Evolutionary conservation across 2,329 filamentous ascomycete species (phyloP).

Genomic region (Corynespora cassiicola): DNA sequence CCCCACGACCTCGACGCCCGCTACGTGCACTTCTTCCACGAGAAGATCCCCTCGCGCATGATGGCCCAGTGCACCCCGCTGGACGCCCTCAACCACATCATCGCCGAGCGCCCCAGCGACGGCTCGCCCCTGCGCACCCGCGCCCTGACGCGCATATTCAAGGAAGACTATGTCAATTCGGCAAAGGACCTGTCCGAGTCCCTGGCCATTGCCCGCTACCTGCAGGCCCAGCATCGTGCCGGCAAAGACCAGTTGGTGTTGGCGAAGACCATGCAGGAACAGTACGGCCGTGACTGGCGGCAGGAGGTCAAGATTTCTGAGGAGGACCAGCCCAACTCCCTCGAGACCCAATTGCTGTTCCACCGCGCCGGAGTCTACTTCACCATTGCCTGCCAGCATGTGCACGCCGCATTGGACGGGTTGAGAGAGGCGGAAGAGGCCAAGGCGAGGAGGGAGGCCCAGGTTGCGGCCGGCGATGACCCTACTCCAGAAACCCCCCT

Average conservation of each 20-base stretch:
- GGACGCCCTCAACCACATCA: constrained; percentile 70
- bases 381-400: constrained; percentile 71
- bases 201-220: constrained; percentile 61
- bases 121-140: constrained; percentile 74
- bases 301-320: constrained; percentile 62
- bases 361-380: constrained; percentile 77
- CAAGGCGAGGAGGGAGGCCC: constrained; percentile 28
- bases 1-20: constrained; percentile 74
- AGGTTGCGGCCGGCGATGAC: constrained; percentile 32
- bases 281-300: constrained; percentile 53
- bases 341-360: constrained; percentile 78
- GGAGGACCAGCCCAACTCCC: constrained; percentile 74
- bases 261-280: constrained; percentile 51
- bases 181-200: constrained; percentile 74
- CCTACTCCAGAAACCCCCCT: constrained; percentile 46
- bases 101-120: constrained; percentile 68
- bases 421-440: constrained; percentile 48
- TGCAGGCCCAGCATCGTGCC: constrained; percentile 60
- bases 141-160: constrained; percentile 77
- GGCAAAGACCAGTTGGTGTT: constrained; percentile 60
- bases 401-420: constrained; percentile 63
- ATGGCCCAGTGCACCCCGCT: constrained; percentile 76
- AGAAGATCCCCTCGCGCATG: constrained; percentile 81
- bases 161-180: constrained; percentile 74
- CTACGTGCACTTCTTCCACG: constrained; percentile 92